Evolutionary conservation across 2,329 filamentous ascomycete species (phyloP).

Genomic region (Fusarium siculi): DNA sequence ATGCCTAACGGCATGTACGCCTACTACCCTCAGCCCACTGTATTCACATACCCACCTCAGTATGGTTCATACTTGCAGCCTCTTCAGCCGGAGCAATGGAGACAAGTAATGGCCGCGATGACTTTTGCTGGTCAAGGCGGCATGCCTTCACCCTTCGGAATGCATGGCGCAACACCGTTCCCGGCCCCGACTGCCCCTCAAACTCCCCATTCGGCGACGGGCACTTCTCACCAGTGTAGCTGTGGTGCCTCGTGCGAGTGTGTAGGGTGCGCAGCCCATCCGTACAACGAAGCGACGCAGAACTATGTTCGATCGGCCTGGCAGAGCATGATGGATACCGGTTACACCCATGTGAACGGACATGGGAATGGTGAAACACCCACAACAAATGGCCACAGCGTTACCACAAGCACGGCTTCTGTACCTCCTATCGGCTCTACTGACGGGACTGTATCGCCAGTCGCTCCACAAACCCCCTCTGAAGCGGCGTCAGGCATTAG

Average conservation of each 20-base stretch:
- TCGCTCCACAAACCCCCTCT: conserved; percentile 58
- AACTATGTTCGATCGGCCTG: conserved; percentile 62
- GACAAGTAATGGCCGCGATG: conserved; percentile 57
- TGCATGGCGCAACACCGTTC: conserved; percentile 37
- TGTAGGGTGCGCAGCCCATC: conserved; percentile 74
- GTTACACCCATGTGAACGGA: conserved; percentile 41
- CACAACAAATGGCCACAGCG: conserved; percentile 25
- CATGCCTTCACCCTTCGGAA: conserved; percentile 44
- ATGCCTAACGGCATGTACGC: conserved; percentile 54
- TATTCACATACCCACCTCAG: conserved; percentile 64
- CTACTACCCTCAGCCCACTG: conserved; percentile 56
- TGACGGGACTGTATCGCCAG: conserved; percentile 51
- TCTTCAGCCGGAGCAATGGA: conserved; percentile 64
- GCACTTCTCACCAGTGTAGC: conserved; percentile 60
- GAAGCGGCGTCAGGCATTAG: conserved; percentile 56
- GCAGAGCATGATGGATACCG: conserved; percentile 52
- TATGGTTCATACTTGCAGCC: conserved; percentile 67
- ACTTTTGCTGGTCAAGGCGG: conserved; percentile 50
- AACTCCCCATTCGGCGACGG: conserved; percentile 37
- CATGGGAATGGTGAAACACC: conserved; percentile 37
- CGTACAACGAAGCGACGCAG: conserved; percentile 72
- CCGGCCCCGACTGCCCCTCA: conserved; percentile 24
- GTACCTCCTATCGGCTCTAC: conserved; percentile 16
- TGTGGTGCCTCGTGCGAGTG: conserved; percentile 76
- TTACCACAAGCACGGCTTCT: conserved; percentile 27